Conservation (phyloP, 2,329 filamentous ascomycete species). For the Xylariaceae sp. region DNA sequence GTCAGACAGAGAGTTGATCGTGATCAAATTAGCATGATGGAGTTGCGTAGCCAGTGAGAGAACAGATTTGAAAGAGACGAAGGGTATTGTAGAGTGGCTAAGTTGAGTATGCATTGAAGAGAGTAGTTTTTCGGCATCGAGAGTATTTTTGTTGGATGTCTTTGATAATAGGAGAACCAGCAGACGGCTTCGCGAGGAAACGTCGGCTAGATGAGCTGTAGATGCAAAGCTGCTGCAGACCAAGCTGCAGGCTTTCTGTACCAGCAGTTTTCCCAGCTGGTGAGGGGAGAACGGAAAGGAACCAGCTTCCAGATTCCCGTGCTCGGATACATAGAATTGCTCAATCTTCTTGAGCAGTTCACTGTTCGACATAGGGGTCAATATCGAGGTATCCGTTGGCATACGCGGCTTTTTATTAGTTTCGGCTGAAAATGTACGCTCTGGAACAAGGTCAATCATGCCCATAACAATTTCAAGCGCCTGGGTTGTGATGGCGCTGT, state of each 20-base stretch:
- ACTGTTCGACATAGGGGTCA: conserved; percentile 36
- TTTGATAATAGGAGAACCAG: conserved; percentile 55
- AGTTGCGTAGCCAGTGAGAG: conserved; percentile 54
- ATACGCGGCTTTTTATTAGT: conserved; percentile 22
- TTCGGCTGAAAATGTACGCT: conserved; percentile 51
- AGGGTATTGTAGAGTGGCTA: conserved; percentile 38
- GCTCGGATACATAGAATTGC: conserved; percentile 64
- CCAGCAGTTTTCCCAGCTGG: conserved; percentile 55
- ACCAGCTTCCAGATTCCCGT: conserved; percentile 61
- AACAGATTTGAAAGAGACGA: conserved; percentile 53
- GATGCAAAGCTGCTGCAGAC: conserved; percentile 44
- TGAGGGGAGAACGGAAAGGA: conserved; percentile 53
- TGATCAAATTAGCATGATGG: conserved; percentile 49
- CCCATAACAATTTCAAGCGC: conserved; percentile 48
- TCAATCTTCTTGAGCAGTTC: conserved; percentile 57
- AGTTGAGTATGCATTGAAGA: conserved; percentile 48
- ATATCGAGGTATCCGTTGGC: conserved; percentile 27
- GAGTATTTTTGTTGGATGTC: conserved; percentile 39
- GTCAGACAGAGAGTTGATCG: conserved; percentile 48
- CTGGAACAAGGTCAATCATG: conserved; percentile 59
- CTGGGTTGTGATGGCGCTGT: conserved; percentile 21
- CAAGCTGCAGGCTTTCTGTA: conserved; percentile 54
- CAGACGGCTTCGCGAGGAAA: conserved; percentile 55
- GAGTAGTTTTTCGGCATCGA: conserved; percentile 46
- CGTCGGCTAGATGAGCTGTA: conserved; percentile 40